Base-by-base conservation (phyloP, 495 filamentous ascomycete genomes). In the Mytilinidion resinicola region DNA sequence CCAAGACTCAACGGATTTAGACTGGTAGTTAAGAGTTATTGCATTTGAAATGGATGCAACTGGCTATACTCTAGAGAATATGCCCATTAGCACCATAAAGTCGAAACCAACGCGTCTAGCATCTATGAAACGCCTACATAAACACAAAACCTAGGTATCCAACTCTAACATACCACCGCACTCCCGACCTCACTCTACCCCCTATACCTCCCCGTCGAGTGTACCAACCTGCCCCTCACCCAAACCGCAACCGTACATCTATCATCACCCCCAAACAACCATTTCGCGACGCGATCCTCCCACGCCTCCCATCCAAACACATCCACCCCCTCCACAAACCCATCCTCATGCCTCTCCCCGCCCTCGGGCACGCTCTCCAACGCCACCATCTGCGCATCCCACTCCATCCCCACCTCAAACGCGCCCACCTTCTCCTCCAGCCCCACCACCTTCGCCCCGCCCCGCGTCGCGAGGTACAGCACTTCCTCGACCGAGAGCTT, bases 181-280 rank as follows among this genome's bases (percentile, higher is more conserved):
- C 25, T 30, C 25, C 25, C 25, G 6, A 30, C 25, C 25, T 30
- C 25, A 6, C 25, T 30, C 25, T 30, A 53, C 30, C 34, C 33
- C 36, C 37, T n/a, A 17, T 53, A 53, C 6, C 34, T 15, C 20
- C 21, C 47, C 39, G 53, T 62, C 46, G 12, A 25, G 76, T 93
- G 88, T 49, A 96, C 91, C 73, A 89, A 68, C 65, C 81, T 70
- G 41, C 91, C 91, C 62, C 74, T 78, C 21, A 96, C 89, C 89
- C 88, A 96, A 0, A 96, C 91, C 52, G 73, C 79, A 64, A 72
- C 73, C 1, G 87, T 87, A 73, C 95, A 95, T 62, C 90, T 71
- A 69, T 95, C 90, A 76, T 93, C 88, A 0, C 91, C 91, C 53
- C 80, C 86, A 74, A 83, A 96, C 49, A 95, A 77, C 91, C 91